phyloP scores from a whole-genome alignment of 805 yeast genomes.

The Kuraishia capsulata region DNA sequence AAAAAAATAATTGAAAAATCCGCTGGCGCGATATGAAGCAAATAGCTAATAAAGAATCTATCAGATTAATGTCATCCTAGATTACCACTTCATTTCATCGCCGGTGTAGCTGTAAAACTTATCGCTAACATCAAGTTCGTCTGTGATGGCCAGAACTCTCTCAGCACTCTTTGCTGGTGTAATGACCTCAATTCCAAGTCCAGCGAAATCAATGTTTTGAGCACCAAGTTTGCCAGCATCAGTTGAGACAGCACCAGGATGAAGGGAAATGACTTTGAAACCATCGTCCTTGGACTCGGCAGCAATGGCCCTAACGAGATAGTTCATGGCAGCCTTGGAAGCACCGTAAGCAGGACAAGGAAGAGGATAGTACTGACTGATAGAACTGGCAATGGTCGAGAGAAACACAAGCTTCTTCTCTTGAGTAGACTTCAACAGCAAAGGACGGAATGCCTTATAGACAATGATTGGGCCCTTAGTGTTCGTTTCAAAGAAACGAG shows the following conservation, averaged over 20 bases:
- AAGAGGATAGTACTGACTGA: slow-evolving; percentile 9
- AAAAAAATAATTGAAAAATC: no score
- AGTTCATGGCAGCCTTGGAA: slow-evolving; percentile 29
- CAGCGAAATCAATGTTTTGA: neutral
- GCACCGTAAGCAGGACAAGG: slow-evolving; percentile 22
- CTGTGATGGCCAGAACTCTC: slow-evolving; percentile 9
- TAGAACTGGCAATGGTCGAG: slow-evolving; percentile 17
- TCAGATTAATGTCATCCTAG: no score
- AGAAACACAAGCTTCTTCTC: slow-evolving; percentile 18
- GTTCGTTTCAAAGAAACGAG: slow-evolving; percentile 13
- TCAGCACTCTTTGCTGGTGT: slow-evolving; percentile 19
- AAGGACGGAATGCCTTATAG: slow-evolving; percentile 12
- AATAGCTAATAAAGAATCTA: no score
- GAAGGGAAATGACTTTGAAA: slow-evolving; percentile 20
- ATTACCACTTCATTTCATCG: neutral
- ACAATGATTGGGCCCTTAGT: slow-evolving; percentile 14
- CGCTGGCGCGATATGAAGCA: no score
- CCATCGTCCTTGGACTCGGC: slow-evolving; percentile 15
- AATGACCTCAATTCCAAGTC: slow-evolving; percentile 2
- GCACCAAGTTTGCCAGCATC: slow-evolving; percentile 17
- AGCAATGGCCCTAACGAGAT: slow-evolving; percentile 17
- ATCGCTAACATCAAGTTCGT: slow-evolving; percentile 17
- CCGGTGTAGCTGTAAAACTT: slow-evolving; percentile 18
- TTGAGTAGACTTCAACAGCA: slow-evolving; percentile 8
- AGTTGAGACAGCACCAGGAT: slow-evolving; percentile 29